Evolutionary conservation across 23 red algal genomes (phyloP).

Genomic region (Gracilaria domingensis): DNA sequence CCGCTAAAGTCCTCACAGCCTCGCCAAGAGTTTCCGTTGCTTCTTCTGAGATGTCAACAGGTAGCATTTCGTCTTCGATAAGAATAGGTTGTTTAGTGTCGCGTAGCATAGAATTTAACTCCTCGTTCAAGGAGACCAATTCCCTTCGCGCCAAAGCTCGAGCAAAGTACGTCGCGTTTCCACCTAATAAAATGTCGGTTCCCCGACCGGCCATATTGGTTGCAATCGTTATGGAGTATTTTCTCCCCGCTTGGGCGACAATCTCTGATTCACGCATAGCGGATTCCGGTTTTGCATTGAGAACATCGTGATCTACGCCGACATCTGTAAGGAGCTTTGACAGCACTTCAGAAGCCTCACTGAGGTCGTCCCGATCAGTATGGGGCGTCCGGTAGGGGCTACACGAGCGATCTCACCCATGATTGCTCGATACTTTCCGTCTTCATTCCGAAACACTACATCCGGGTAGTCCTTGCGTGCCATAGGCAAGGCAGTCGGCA

Average conservation of each 20-base stretch:
- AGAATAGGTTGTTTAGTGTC: constrained; percentile 38
- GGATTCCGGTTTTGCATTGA: constrained; percentile 94
- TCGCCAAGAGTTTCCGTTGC: constrained; percentile 4
- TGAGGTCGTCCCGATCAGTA: constrained; percentile 96
- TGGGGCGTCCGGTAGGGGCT: constrained; percentile 72
- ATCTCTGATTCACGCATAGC: constrained; percentile 94
- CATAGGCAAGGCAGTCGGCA: constrained; percentile 97
- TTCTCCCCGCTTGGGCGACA: constrained; percentile 89
- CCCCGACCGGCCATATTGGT: constrained; percentile 99
- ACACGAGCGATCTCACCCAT: constrained; percentile 90
- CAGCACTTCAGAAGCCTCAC: constrained; percentile 90
- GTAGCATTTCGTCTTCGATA: constrained; percentile 77
- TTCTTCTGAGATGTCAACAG: constrained; percentile 55
- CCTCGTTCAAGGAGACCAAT: constrained; percentile 26
- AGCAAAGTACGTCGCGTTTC: constrained; percentile 85
- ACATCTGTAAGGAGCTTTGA: constrained; percentile 74
- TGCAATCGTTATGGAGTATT: constrained; percentile 91
- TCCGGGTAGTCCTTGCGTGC: constrained; percentile 97
- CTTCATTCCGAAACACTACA: constrained; percentile 87
- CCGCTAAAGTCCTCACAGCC: constrained; percentile 11
- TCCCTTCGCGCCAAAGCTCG: constrained; percentile 67
- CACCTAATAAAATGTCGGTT: constrained; percentile 98
- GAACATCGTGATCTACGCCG: constrained; percentile 91
- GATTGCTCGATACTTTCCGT: constrained; percentile 85
- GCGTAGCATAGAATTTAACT: constrained; percentile 9